Base-by-base conservation (phyloP, 1,284 basidiomycete genomes). In the Austropuccinia psidii region DNA sequence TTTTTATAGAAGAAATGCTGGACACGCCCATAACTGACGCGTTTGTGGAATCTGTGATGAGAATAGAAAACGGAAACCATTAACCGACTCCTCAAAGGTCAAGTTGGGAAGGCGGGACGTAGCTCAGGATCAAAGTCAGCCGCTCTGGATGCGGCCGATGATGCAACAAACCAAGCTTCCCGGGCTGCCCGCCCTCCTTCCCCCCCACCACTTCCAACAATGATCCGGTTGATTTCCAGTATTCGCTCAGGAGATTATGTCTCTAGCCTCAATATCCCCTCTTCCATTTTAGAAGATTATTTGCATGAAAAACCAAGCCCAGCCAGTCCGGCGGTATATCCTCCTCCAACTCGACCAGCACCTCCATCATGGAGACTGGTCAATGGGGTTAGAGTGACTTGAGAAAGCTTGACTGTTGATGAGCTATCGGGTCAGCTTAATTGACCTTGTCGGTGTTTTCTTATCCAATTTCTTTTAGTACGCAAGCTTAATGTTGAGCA, bases 1-100 rank as follows among this genome's bases (percentile, higher is more conserved):
- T n/a, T n/a, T n/a, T n/a, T n/a, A n/a, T n/a, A n/a, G n/a, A n/a
- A n/a, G n/a, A n/a, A n/a, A n/a, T n/a, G n/a, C n/a, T n/a, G n/a
- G n/a, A n/a, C n/a, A n/a, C n/a, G n/a, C n/a, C n/a, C n/a, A n/a
- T 45, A 45, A 11, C 41, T 19, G 21, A 43, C 31, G 11, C n/a
- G 43, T 31, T 35, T 41, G 37, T 31, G 35, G 27, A 17, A 19
- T 13, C 37, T 57, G 24, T 57, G n/a, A 31, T 31, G 9, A 17
- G 33, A 43, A 27, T 29, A 73, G 70, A 73, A 73, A 73, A 73
- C 70, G 21, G 70, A 73, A 41, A 73, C 70, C 4, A 73, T 73
- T 27, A 73, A 73, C 31, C 60, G 70, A 47, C 41, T 73, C 4
- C 31, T 73, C n/a, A 73, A 73, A 43, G 61, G 61, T 35, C 70